A percentile compares a stretch with the other conserved stretches of the same genome.
phyloP scores from a whole-genome alignment of 192 early-diverging fungal genomes.

The Oehlia diaphana region DNA sequence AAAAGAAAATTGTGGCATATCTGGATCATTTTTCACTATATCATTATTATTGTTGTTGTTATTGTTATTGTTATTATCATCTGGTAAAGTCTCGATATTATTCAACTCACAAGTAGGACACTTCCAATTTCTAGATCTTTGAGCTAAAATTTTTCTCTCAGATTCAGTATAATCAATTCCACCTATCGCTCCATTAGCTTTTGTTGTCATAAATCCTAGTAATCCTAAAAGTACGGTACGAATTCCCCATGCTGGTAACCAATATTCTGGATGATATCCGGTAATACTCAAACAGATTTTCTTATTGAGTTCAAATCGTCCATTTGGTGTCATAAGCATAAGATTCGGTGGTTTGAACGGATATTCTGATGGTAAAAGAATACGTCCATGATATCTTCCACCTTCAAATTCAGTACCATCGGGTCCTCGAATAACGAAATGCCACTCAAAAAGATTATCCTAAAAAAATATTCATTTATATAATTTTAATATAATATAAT shows the following conservation, averaged over 20 bases:
- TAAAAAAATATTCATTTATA: slow-evolving; percentile 40
- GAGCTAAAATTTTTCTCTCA: slow-evolving; percentile 22
- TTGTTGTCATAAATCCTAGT: slow-evolving; percentile 87
- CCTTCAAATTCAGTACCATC: slow-evolving; percentile 82
- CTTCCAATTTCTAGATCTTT: slow-evolving; percentile 15
- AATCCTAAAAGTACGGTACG: slow-evolving; percentile 87
- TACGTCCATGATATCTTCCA: slow-evolving; percentile 88
- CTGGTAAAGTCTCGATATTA: slow-evolving; percentile 21
- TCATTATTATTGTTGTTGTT: not conserved
- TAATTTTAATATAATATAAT: not conserved
- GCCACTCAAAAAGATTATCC: slow-evolving; percentile 96
- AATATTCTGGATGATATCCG: slow-evolving; percentile 91
- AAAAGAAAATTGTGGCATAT: slow-evolving; percentile 24
- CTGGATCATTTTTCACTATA: not conserved
- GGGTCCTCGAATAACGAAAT: slow-evolving; percentile 92
- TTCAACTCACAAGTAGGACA: slow-evolving; percentile 10
- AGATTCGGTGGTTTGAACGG: slow-evolving; percentile 89
- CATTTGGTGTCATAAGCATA: slow-evolving; percentile 77
- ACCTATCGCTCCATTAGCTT: slow-evolving; percentile 35
- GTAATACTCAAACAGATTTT: slow-evolving; percentile 96
- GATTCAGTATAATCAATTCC: slow-evolving; percentile 27
- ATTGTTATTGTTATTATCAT: not conserved
- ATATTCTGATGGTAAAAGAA: slow-evolving; percentile 92
- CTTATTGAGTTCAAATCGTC: slow-evolving; percentile 89
- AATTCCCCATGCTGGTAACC: slow-evolving; percentile 98